Conservation (phyloP, 1,284 basidiomycete genomes). For the Pascua guehoae region DNA sequence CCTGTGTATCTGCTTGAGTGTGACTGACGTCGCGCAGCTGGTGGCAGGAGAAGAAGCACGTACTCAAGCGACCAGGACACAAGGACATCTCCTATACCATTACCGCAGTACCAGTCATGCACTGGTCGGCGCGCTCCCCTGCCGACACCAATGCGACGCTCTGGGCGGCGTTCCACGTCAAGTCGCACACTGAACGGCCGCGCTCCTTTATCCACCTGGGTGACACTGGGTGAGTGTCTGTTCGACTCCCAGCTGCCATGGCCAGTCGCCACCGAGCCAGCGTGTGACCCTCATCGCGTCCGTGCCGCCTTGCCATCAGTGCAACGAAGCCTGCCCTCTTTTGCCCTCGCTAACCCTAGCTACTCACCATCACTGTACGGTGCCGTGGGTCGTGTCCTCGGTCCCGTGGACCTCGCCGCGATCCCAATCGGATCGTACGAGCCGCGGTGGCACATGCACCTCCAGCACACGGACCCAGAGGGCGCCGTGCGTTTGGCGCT, state of each 20-base stretch:
- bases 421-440: constrained; percentile 53
- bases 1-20: background rate
- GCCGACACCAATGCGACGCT: constrained; percentile 53
- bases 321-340: too few species aligned
- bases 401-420: constrained; percentile 50
- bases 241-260: too few species aligned
- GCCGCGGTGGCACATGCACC: constrained; percentile 49
- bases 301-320: too few species aligned
- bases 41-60: constrained; percentile 44
- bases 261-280: too few species aligned
- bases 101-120: constrained; percentile 46
- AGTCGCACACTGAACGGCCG: constrained; percentile 22
- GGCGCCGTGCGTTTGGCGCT: constrained; percentile 49
- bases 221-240: constrained; percentile 34
- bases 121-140: constrained; percentile 53
- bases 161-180: constrained; percentile 50
- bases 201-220: constrained; percentile 51
- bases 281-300: too few species aligned
- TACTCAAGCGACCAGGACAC: constrained; percentile 22
- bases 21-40: constrained; percentile 25
- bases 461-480: constrained; percentile 50
- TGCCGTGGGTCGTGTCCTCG: constrained; percentile 49
- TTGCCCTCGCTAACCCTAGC: background rate
- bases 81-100: constrained; percentile 36
- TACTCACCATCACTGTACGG: constrained; percentile 50